A percentile compares a stretch with the other conserved stretches of the same genome.
Evolutionary conservation across 202 grass and related monocot species (phyloP).

Genomic region (Elaeis oleifera): DNA sequence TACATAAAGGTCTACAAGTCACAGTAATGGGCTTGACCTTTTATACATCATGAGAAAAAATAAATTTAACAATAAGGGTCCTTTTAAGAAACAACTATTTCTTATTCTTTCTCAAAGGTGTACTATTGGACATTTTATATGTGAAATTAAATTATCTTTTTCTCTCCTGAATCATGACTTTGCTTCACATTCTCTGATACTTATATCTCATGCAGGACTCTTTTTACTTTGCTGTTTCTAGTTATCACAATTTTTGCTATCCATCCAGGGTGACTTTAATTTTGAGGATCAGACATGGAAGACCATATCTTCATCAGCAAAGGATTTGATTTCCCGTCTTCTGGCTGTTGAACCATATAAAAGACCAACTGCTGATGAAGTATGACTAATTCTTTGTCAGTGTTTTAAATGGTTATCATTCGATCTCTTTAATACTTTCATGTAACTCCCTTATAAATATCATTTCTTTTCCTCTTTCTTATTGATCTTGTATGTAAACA

Average conservation of each 20-base stretch:
- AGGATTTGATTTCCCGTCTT: slow-evolving; percentile 54
- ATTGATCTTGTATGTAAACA: slow-evolving; percentile 16
- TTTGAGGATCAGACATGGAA: slow-evolving; percentile 65
- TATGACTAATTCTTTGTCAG: slow-evolving; percentile 15
- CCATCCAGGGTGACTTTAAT: slow-evolving; percentile 52
- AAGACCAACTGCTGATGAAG: slow-evolving; percentile 53
- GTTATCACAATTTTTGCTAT: not conserved
- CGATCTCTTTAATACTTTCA: not conserved
- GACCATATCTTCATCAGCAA: slow-evolving; percentile 47
- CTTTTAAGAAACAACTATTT: too few species aligned
- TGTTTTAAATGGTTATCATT: not conserved
- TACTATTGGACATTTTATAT: too few species aligned
- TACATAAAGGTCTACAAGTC: too few species aligned
- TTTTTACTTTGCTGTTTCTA: not conserved
- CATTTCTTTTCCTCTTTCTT: not conserved
- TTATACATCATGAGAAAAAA: too few species aligned
- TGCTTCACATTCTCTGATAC: too few species aligned
- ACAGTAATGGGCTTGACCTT: too few species aligned
- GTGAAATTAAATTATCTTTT: too few species aligned
- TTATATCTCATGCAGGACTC: slow-evolving; percentile 2
- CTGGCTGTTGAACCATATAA: slow-evolving; percentile 56
- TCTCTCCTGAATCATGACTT: too few species aligned
- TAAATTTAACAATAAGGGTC: too few species aligned
- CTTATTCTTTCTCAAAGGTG: too few species aligned
- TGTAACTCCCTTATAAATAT: not conserved